Percentiles rank a stretch among this genome's conserved stretches.
These are phyloP conservation scores for Neonectria coccinea DNA, from an alignment of 2,329 filamentous ascomycete species.

Conservation along the genomic window DNA sequence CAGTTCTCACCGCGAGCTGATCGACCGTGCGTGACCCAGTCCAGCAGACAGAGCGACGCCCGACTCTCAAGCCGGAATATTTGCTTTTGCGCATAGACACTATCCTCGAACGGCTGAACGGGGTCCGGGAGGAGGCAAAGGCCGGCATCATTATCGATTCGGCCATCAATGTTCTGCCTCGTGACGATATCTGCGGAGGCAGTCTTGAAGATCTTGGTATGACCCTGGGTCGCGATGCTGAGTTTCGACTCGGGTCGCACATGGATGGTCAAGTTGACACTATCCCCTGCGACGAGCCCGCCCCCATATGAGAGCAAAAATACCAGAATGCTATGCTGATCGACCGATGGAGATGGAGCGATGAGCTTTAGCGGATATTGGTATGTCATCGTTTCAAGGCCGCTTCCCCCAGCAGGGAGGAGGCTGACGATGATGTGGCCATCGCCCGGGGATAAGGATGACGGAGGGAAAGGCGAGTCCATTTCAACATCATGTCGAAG, in stretches of 20 bases:
- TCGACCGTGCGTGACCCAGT: constrained; percentile 94
- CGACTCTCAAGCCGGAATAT: constrained; percentile 72
- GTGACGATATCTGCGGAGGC: constrained; percentile 66
- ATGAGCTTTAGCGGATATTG: constrained; percentile 97
- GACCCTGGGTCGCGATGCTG: constrained; percentile 77
- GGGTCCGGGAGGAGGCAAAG: constrained; percentile 87
- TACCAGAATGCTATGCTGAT: constrained; percentile 78
- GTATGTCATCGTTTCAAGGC: constrained; percentile 81
- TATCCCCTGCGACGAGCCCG: constrained; percentile 89
- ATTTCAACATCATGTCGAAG: constrained; percentile 50
- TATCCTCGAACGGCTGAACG: constrained; percentile 88
- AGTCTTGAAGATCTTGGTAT: constrained; percentile 96
- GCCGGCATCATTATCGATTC: constrained; percentile 62
- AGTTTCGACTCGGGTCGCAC: constrained; percentile 75
- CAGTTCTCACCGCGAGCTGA: constrained; percentile 88
- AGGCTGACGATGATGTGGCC: constrained; percentile 81
- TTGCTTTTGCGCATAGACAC: constrained; percentile 87
- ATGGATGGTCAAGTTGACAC: constrained; percentile 77
- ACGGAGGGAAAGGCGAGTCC: constrained; percentile 81
- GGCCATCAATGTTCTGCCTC: constrained; percentile 66
- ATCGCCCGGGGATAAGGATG: constrained; percentile 79
- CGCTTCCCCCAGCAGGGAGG: constrained; percentile 77
- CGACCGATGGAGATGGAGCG: constrained; percentile 75
- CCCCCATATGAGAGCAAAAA: constrained; percentile 96
- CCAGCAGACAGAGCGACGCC: constrained; percentile 81